A percentile compares a stretch with the other conserved stretches of the same genome.
These are phyloP conservation scores for Suhomyces kilbournensis DNA, from an alignment of 805 yeast species.

Conservation along the genomic window DNA sequence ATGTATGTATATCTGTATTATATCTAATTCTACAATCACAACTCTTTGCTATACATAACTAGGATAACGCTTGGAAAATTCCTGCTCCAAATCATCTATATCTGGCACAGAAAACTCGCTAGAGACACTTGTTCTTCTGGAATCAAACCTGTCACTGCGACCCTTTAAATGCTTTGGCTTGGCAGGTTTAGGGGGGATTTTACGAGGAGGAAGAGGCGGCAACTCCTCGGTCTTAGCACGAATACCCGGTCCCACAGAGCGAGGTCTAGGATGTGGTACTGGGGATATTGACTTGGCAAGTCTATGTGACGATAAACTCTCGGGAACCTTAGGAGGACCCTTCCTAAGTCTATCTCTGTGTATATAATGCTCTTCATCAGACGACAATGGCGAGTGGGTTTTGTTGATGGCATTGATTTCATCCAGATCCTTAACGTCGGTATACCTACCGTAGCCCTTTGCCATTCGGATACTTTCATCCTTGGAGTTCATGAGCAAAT, in stretches of 20 bases:
- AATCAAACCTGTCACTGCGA: constrained; percentile 8
- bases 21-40: constrained; percentile 1
- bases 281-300: not conserved
- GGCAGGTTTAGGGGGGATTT: constrained; percentile 62
- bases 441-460: constrained; percentile 75
- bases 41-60: constrained; percentile 51
- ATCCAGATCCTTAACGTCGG: constrained; percentile 39
- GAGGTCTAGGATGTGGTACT: not conserved
- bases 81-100: constrained; percentile 56
- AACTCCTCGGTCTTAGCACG: not conserved
- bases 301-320: constrained; percentile 20
- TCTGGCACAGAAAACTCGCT: constrained; percentile 49
- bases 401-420: constrained; percentile 32
- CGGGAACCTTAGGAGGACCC: constrained; percentile 39
- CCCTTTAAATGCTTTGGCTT: constrained; percentile 55
- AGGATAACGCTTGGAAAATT: constrained; percentile 59
- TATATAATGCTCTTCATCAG: constrained; percentile 1
- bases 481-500: constrained; percentile 40
- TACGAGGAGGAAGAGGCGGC: constrained; percentile 14
- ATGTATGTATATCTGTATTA: not conserved
- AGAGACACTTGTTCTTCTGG: constrained; percentile 29
- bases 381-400: constrained; percentile 5
- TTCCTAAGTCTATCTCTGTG: constrained; percentile 5
- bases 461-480: constrained; percentile 60
- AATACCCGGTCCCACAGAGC: not conserved